These are phyloP conservation scores for Metschnikowia cubensis DNA, from an alignment of 805 yeast species.

Conservation along the genomic window DNA sequence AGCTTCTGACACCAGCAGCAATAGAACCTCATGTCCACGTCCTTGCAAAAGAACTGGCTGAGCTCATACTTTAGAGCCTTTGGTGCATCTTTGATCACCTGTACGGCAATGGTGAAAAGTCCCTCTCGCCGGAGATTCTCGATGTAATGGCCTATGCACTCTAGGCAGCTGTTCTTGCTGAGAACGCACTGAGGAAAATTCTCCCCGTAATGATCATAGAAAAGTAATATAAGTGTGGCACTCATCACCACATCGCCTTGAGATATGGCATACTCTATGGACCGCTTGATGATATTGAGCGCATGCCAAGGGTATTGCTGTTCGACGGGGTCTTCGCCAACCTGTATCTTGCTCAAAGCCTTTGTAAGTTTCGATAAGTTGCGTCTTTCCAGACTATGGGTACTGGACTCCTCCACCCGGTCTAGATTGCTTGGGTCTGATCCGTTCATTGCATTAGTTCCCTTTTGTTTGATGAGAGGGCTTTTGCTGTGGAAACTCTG, in stretches of 20 bases:
- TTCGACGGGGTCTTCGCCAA: not conserved
- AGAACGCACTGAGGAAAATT: constrained; percentile 12
- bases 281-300: constrained; percentile 44
- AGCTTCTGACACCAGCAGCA: constrained; percentile 59
- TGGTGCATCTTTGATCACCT: constrained; percentile 45
- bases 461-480: not conserved
- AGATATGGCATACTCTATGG: constrained; percentile 49
- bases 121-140: constrained; percentile 47
- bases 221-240: constrained; percentile 53
- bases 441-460: not conserved
- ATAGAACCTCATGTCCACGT: constrained; percentile 42
- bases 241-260: constrained; percentile 67
- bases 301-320: constrained; percentile 54
- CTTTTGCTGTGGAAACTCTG: constrained; percentile 6
- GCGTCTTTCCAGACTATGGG: constrained; percentile 11
- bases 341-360: constrained; percentile 18
- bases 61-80: constrained; percentile 24
- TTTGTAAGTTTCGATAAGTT: constrained; percentile 24
- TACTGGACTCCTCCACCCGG: constrained; percentile 18
- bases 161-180: constrained; percentile 39
- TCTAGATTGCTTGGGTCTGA: constrained; percentile 7
- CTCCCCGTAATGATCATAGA: constrained; percentile 31
- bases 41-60: constrained; percentile 31
- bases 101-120: constrained; percentile 56
- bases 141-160: constrained; percentile 54